Base-by-base conservation (phyloP, 345 rosid genomes). In the Eucalyptus lansdowneana region DNA sequence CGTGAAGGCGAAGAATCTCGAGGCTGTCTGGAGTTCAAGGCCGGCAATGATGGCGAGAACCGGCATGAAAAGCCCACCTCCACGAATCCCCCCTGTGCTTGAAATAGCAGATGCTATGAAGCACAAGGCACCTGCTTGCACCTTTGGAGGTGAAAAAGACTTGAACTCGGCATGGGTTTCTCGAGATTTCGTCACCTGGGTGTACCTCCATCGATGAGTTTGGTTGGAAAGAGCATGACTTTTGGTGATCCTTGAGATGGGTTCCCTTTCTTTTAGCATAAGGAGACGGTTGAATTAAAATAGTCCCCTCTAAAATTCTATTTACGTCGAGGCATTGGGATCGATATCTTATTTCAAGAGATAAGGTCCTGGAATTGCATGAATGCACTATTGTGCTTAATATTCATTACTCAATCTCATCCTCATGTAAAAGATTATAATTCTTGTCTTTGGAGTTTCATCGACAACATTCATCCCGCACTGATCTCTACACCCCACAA, bases 81-180 rank as follows among this genome's bases (percentile, higher is more conserved):
- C 99, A 2, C 99, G 97, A 44, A 96, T 94, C 24, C 97, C 99
- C 17, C 97, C 99, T 29, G 99, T 99, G 89, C 99, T 96, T 3
- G 99, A 97, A n/a, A 96, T 92, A 2, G 97, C 88, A 22, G 98
- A 92, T 69, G 98, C 96, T 13, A 94, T 27, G 92, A 96, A 97
- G 40, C 99, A 96, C 4, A 94, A 89, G 42, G 91, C 50, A 72
- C 95, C 97, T 15, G 99, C 94, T 14, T 94, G 10, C n/a, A 93
- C 90, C 49, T 90, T 90, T 3, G 93, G 92, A 25, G 93, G 50
- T 80, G 95, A 89, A 7, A 94, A 60, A 3, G 8, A 29, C 69
- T 91, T 5, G 93, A 91, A 69, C 37, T 92, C 90, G 76, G 94
- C 89, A 27, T 87, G 89, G 87, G 90, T 81, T 25, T 90, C 92